Base-by-base conservation (phyloP, 257 asterid species). In the Jacaranda mimosifolia region DNA sequence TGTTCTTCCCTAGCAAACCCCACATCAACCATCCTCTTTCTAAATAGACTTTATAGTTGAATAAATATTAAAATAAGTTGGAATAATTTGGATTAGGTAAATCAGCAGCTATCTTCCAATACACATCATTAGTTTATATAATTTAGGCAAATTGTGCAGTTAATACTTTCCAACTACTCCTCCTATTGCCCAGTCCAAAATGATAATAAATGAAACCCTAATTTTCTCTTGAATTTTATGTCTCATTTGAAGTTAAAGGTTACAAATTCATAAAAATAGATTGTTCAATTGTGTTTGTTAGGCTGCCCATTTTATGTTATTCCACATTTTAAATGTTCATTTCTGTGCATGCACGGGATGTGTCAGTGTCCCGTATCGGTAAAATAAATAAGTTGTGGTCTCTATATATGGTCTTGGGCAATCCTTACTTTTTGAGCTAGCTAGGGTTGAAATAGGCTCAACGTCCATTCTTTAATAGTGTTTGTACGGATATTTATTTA, bases 61-160 rank as follows among this genome's bases (percentile, higher is more conserved):
- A 75, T 70, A 60, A 75, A 69, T 70, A 69, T 38, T 62, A 75
- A 75, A 74, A 48, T 26, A 79, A 60, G 67, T 63, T 75, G 77
- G 71, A 84, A 42, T 51, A 63, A 72, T 55, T 76, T 82, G 89
- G 89, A 82, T 82, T 85, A 82, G 89, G 89, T 82, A 70, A 68
- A 81, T 81, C 70, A 72, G 59, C 79, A 71, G 7, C 64, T 35
- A 63, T 68, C 70, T 76, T 63, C 79, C 73, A 42, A 55, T 46
- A n/a, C 68, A 73, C 14, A 77, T 77, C 36, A 75, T 38, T 55
- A 39, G 46, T 63, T 32, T 65, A 56, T 14, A 9, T 63, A 45
- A 62, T 77, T 73, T 60, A 63, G 72, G 76, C 46, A 78, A 78
- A 81, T 74, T 70, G 15, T 73, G 70, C 52, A 67, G 78, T 59